A percentile compares a stretch with the other conserved stretches of the same genome.
Conservation (phyloP, 1,284 basidiomycete genomes). For the Pseudozyma tsukubaensis region DNA sequence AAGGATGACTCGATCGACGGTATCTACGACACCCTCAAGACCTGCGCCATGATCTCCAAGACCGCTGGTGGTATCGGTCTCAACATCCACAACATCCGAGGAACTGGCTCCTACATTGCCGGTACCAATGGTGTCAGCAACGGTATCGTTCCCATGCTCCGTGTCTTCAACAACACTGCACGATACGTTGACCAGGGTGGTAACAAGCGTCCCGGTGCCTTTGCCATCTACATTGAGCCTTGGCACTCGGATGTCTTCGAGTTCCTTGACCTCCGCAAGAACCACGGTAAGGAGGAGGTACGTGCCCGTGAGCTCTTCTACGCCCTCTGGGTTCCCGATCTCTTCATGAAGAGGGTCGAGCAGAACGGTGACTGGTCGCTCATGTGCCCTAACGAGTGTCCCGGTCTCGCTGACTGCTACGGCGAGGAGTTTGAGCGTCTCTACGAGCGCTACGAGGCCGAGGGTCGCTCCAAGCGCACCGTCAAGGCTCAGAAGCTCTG, state of each 20-base stretch:
- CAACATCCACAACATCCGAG: constrained; percentile 95
- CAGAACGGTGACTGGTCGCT: constrained; percentile 90
- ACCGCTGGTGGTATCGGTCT: constrained; percentile 98
- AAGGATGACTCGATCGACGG: constrained; percentile 99
- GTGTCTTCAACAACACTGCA: constrained; percentile 97
- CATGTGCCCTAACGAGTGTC: constrained; percentile 97
- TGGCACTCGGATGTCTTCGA: constrained; percentile 99
- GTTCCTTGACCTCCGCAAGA: constrained; percentile 97
- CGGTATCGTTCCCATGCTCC: constrained; percentile 99
- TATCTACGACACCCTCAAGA: constrained; percentile 98
- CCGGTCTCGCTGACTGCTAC: constrained; percentile 88
- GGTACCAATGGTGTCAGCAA: constrained; percentile 98
- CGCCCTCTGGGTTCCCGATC: constrained; percentile 96
- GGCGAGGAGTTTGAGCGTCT: constrained; percentile 91
- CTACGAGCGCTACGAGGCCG: constrained; percentile 89
- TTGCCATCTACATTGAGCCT: constrained; percentile 96
- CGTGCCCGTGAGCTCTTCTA: constrained; percentile 98
- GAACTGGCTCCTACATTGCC: constrained; percentile 87
- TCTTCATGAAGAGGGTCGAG: constrained; percentile 75
- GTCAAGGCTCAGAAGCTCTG: constrained; percentile 98
- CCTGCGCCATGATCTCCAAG: constrained; percentile 99
- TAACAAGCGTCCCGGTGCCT: constrained; percentile 98
- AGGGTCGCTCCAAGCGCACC: constrained; percentile 86
- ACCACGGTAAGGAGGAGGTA: constrained; percentile 98
- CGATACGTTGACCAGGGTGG: constrained; percentile 99